Evolutionary conservation across 306 rosid species (phyloP), one percentile per base, ranked within the genome.

Genomic region (Senna tora): DNA sequence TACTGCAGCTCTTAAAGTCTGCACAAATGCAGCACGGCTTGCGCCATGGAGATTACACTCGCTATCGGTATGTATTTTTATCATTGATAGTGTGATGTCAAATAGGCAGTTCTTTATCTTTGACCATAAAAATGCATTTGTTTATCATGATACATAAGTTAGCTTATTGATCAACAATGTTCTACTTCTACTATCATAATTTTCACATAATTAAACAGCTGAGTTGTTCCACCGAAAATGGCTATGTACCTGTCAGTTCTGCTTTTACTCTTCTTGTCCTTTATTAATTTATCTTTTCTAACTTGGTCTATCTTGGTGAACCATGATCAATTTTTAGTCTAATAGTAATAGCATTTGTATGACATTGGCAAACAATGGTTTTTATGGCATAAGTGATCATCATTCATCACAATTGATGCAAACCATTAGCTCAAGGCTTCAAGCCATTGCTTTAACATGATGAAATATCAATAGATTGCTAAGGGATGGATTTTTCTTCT

Each of bases 11-110:
- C 69, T 76, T 94, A 79, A 94, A 94, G 83, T 89, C 96, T 16
- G 96, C 97, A 34, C 98, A 91, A 82, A 87, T 91, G 98, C 98
- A 91, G 76, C 98, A 94, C 46, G 98, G 98, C 9, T 77, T 94
- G 84, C 89, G 98, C 20, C 96, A 89, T 4, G 94, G 97, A 19
- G 97, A 91, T 76, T 94, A 94, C 79, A 85, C 97, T 73, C 98
- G 96, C 73, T 91, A 94, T 71, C 87, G 98, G 98, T 94, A 55
- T 28, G 73, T 71, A 39, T 25, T 43, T 71, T 7, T 7, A 4
- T 30, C 13, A 22, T 45, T 41, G 45, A 21, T 51, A 43, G 10
- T 5, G 7, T 32, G 51, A 50, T 70, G 22, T 32, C 55, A 38
- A 53, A 17, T 25, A 5, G 33, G 50, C 30, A 7, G 43, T 38